Evolutionary conservation across 2,329 filamentous ascomycete genomes (phyloP).

Genomic region (Trichophyton simii): DNA sequence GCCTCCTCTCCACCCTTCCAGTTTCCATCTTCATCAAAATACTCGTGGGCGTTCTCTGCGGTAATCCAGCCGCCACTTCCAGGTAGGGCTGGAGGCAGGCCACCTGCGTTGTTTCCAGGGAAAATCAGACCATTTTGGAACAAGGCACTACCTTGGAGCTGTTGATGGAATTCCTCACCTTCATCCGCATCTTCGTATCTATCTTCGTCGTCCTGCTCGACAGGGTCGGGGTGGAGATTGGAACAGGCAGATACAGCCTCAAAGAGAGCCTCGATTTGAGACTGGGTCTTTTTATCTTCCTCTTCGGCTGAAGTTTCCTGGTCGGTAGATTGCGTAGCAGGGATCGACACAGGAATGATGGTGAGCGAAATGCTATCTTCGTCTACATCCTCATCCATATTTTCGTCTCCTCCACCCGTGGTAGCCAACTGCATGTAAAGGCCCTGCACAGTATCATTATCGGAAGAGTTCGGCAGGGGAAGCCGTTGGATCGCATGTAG

Average conservation of each 20-base stretch:
- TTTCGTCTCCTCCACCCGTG: slow-evolving; percentile 15
- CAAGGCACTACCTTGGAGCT: slow-evolving; percentile 17
- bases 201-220: slow-evolving; percentile 20
- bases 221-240: slow-evolving; percentile 37
- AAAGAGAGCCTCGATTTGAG: slow-evolving; percentile 32
- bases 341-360: slow-evolving; percentile 26
- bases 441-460: slow-evolving; percentile 27
- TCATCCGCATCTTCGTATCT: slow-evolving; percentile 21
- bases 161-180: slow-evolving; percentile 16
- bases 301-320: slow-evolving; percentile 10
- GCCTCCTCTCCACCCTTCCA: slow-evolving; percentile 55
- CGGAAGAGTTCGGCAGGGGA: slow-evolving; percentile 20
- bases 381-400: slow-evolving; percentile 26
- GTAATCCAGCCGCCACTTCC: slow-evolving; percentile 53
- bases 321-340: slow-evolving; percentile 10
- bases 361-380: slow-evolving; percentile 34
- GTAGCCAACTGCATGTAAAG: slow-evolving; percentile 38
- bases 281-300: slow-evolving; percentile 24
- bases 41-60: slow-evolving; percentile 77
- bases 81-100: slow-evolving; percentile 35
- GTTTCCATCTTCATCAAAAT: slow-evolving; percentile 68
- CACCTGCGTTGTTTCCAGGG: slow-evolving; percentile 25
- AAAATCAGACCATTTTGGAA: slow-evolving; percentile 28
- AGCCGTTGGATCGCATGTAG: slow-evolving; percentile 38
- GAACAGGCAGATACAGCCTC: slow-evolving; percentile 36